phyloP scores from a whole-genome alignment of 805 yeast genomes.

The Wickerhamiella dianesei region DNA sequence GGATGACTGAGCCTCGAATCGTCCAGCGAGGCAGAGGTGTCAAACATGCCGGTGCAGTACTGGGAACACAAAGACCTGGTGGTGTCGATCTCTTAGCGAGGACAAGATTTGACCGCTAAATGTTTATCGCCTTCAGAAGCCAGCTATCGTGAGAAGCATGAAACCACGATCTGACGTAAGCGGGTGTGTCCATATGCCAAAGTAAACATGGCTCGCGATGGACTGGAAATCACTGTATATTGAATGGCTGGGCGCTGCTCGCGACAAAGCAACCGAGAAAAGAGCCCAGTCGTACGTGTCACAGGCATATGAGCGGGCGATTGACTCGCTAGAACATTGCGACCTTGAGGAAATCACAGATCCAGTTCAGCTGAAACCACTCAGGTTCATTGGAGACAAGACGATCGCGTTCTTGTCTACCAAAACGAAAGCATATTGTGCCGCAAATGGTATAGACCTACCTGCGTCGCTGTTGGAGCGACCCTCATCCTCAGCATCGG shows the following conservation, averaged over 20 bases:
- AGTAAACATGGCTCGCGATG: neutral
- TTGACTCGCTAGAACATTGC: conserved; percentile 5
- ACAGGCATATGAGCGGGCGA: conserved; percentile 8
- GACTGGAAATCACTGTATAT: conserved; percentile 21
- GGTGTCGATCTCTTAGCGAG: no score
- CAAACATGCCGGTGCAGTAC: no score
- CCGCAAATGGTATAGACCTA: conserved; percentile 33
- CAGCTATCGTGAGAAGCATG: no score
- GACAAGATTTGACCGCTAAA: no score
- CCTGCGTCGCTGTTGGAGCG: conserved; percentile 28
- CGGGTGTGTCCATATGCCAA: no score
- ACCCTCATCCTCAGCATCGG: neutral
- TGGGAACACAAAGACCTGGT: no score
- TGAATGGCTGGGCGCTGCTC: conserved; percentile 20
- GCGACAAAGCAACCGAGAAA: conserved; percentile 13
- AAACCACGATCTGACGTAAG: no score
- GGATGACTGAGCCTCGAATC: no score
- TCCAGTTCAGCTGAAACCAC: conserved; percentile 41
- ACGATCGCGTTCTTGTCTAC: conserved; percentile 40
- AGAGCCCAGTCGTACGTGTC: neutral
- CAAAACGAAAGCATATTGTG: conserved; percentile 41
- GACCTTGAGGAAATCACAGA: conserved; percentile 4
- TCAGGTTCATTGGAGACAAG: conserved; percentile 62
- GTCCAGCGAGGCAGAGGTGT: no score
- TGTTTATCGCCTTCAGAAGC: no score